These are phyloP conservation scores for Vitis hybrid DNA, from an alignment of 177 flowering plant species.

Conservation along the genomic window DNA sequence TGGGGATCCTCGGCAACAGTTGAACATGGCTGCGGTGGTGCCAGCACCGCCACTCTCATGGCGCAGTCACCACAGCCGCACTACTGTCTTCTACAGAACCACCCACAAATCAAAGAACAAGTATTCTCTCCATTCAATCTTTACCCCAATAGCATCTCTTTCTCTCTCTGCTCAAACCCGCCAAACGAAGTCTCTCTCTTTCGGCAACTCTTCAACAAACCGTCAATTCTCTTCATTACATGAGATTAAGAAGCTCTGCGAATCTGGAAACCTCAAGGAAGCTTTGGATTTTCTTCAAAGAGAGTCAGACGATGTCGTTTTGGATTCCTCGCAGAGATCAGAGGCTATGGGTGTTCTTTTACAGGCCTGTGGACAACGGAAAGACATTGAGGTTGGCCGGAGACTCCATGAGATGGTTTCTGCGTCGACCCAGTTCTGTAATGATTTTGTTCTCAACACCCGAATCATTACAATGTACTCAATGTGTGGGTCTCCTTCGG, in stretches of 20 bases:
- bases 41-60: slow-evolving; percentile 18
- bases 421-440: slow-evolving; percentile 21
- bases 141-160: slow-evolving; percentile 8
- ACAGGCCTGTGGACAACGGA: slow-evolving; percentile 47
- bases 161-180: slow-evolving; percentile 18
- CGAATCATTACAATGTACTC: slow-evolving; percentile 67
- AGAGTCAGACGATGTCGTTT: slow-evolving; percentile 1
- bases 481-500: slow-evolving; percentile 47
- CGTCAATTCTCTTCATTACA: slow-evolving; percentile 15
- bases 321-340: slow-evolving; percentile 8
- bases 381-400: slow-evolving; percentile 45
- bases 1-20: too few relatives aligned
- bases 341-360: slow-evolving; percentile 40
- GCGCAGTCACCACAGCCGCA: slow-evolving; percentile 8
- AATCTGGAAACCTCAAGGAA: slow-evolving; percentile 29
- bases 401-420: slow-evolving; percentile 38
- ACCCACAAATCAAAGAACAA: neutral
- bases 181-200: neutral
- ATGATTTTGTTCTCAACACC: slow-evolving; percentile 46
- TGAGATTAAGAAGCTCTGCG: slow-evolving; percentile 27
- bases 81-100: neutral
- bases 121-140: neutral
- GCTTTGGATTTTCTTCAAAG: slow-evolving; percentile 35
- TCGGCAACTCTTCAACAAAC: neutral
- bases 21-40: slow-evolving; percentile 19